Conservation (phyloP, 176 grass and related monocot genomes). For the Alloteropsis semialata region DNA sequence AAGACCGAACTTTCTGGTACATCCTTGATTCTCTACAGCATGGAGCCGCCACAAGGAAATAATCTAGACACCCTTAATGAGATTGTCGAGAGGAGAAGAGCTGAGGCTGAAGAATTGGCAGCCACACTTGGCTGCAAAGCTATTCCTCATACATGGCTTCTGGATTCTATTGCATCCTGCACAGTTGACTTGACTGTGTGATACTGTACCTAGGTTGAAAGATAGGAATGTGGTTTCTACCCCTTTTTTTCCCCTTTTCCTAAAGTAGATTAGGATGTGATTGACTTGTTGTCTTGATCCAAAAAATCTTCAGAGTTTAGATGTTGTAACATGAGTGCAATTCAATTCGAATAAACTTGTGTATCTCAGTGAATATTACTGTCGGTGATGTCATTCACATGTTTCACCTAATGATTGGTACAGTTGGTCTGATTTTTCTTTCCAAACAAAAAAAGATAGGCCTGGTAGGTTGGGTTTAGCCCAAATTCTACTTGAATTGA, state of each 20-base stretch:
- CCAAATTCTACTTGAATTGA: background rate
- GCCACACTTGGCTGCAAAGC: constrained; percentile 39
- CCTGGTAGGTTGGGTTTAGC: background rate
- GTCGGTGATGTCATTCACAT: constrained; percentile 13
- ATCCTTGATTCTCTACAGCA: constrained; percentile 75
- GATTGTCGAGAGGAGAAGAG: constrained; percentile 55
- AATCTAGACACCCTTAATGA: constrained; percentile 36
- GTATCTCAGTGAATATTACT: background rate
- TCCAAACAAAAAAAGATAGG: background rate
- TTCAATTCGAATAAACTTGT: constrained; percentile 2
- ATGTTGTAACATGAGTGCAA: constrained; percentile 19
- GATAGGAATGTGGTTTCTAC: background rate
- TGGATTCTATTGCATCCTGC: constrained; percentile 88
- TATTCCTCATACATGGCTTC: constrained; percentile 87
- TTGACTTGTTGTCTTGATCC: background rate
- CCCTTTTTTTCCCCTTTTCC: background rate
- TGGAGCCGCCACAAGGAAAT: constrained; percentile 61
- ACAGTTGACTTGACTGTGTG: constrained; percentile 34
- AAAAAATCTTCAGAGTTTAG: background rate
- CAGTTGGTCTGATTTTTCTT: background rate
- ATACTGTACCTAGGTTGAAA: background rate
- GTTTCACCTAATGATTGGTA: constrained; percentile 29
- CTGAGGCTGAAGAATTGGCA: constrained; percentile 69
- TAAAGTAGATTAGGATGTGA: constrained; percentile 3
- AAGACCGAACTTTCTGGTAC: constrained; percentile 36